Conservation (phyloP, 1,284 basidiomycete species). For the Trametes polyzona region DNA sequence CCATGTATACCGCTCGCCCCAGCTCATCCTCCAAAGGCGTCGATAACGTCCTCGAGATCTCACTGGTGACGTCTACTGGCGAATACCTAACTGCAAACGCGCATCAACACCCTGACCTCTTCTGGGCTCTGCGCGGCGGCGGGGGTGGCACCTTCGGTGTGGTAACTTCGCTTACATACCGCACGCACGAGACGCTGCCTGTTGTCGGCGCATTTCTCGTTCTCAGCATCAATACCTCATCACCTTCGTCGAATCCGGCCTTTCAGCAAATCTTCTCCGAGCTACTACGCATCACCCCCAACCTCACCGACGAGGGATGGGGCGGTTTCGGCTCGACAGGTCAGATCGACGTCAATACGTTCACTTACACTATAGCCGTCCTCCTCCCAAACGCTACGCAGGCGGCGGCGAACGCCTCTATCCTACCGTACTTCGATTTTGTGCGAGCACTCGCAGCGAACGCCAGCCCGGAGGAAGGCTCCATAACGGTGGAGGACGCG, state of each 20-base stretch:
- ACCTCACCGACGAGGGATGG: constrained; percentile 31
- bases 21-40: constrained; percentile 36
- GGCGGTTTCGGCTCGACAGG: constrained; percentile 19
- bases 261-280: constrained; percentile 21
- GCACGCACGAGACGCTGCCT: constrained; percentile 40
- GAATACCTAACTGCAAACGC: constrained; percentile 40
- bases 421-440: constrained; percentile 37
- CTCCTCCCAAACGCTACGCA: constrained; percentile 34
- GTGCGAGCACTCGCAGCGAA: constrained; percentile 29
- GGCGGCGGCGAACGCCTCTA: constrained; percentile 37
- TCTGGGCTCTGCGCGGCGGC: constrained; percentile 57
- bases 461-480: constrained; percentile 16
- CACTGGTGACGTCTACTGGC: constrained; percentile 44
- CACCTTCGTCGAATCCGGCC: constrained; percentile 13
- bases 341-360: background rate
- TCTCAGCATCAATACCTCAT: constrained; percentile 26
- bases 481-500: constrained; percentile 13
- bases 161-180: constrained; percentile 44
- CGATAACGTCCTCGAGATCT: constrained; percentile 47
- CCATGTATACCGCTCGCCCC: too few relatives aligned
- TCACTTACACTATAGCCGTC: constrained; percentile 27
- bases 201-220: constrained; percentile 28
- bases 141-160: constrained; percentile 51
- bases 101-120: constrained; percentile 44
- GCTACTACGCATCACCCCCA: constrained; percentile 28